Conservation (phyloP, 768 basidiomycete species). For the Exidia glandulosa region DNA sequence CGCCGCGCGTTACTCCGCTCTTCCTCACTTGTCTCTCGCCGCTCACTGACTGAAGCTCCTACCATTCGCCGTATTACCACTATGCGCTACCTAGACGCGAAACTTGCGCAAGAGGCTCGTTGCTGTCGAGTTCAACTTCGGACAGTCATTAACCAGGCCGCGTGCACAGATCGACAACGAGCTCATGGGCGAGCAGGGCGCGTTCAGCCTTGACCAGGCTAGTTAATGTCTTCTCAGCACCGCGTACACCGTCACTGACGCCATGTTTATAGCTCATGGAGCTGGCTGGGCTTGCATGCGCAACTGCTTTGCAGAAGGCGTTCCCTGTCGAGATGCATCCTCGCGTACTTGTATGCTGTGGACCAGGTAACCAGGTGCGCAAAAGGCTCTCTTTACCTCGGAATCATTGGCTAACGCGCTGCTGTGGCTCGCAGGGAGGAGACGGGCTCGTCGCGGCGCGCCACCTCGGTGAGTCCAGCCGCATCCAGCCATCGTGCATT, state of each 20-base stretch:
- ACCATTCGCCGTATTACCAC: slow-evolving; percentile 25
- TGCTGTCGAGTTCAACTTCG: neutral
- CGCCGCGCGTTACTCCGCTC: neutral
- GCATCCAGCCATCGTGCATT: too few species aligned
- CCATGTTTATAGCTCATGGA: slow-evolving; percentile 81
- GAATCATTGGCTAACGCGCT: neutral
- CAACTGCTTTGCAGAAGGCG: slow-evolving; percentile 71
- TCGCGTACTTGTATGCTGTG: slow-evolving; percentile 88
- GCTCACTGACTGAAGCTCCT: neutral
- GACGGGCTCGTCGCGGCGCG: slow-evolving; percentile 95
- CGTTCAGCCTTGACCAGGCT: slow-evolving; percentile 94
- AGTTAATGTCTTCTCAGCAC: neutral
- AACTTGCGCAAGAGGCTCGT: slow-evolving; percentile 63
- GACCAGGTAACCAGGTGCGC: slow-evolving; percentile 83
- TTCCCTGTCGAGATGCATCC: slow-evolving; percentile 59
- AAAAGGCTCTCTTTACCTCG: too few species aligned
- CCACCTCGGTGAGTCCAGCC: slow-evolving; percentile 57
- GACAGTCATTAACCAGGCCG: neutral
- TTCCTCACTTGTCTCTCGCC: too few species aligned
- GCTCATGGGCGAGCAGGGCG: slow-evolving; percentile 79
- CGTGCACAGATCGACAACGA: slow-evolving; percentile 75
- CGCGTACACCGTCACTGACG: neutral
- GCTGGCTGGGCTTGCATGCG: slow-evolving; percentile 88
- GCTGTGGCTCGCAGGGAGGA: slow-evolving; percentile 39
- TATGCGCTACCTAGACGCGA: slow-evolving; percentile 57